Base-by-base conservation (phyloP, 2,329 filamentous ascomycete genomes). In the Botrytis elliptica region DNA sequence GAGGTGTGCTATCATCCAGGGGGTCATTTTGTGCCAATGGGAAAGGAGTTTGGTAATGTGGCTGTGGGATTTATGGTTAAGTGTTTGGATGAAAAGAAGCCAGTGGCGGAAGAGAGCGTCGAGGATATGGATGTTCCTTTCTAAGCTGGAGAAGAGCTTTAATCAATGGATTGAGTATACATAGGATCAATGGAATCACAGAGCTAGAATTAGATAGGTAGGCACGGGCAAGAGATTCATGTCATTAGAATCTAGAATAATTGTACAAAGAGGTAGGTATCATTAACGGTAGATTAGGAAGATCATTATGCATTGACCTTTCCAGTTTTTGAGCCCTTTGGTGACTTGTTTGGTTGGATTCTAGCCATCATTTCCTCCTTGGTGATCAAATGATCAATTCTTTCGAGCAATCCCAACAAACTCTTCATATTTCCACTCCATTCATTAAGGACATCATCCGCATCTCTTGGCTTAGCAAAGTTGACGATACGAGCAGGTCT, bases 351-450 rank as follows among this genome's bases (percentile, higher is more conserved):
- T 9, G 93, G 93, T 83, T 96, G 92, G 80, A 99, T 98, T 74
- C 95, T 89, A 59, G 96, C 96, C 96, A 99, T 99, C 96, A 99
- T 99, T 87, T 99, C 96, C 85, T 99, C 96, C 88, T 98, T 98
- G 72, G 97, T 99, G 81, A 99, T 99, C 80, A 99, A 87, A 83
- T 99, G 96, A 82, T 99, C 96, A 75, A 99, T 97, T 76, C 94
- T 89, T 87, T 97, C 94, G 81, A 97, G 82, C 72, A 95, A 85
- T 18, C 93, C 94, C 77, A 97, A 84, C 79, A 97, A 84, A 81
- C 91, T 95, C 91, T 96, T 97, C 94, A 97, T 98, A 84, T 98
- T 97, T 80, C 93, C 92, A 82, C 94, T 97, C 96, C 96, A 99
- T 84, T 99, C 96, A 81, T 99, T 99, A 81, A 99, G 85, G 71